Conservation (phyloP, 2,329 filamentous ascomycete genomes). For the Colletotrichum trifolii region DNA sequence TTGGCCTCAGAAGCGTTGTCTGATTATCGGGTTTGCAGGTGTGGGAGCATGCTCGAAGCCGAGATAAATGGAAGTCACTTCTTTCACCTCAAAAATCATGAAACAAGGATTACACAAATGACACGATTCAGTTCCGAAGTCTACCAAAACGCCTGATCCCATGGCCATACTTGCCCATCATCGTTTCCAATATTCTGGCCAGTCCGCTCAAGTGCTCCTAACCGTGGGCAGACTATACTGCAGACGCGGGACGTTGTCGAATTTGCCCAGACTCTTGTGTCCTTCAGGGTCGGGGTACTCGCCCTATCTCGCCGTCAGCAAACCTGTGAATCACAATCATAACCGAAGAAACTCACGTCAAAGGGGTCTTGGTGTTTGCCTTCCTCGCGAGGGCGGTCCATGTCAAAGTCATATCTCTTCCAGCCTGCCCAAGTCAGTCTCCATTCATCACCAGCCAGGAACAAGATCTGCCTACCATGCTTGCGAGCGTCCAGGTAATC, state of each 20-base stretch:
- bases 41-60: too few relatives aligned
- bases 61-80: too few relatives aligned
- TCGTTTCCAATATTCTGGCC: too few relatives aligned
- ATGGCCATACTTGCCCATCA: too few relatives aligned
- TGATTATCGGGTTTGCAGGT: too few relatives aligned
- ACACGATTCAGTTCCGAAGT: too few relatives aligned
- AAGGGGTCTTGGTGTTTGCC: constrained; percentile 28
- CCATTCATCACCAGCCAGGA: not conserved
- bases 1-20: too few relatives aligned
- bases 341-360: not conserved
- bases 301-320: not conserved
- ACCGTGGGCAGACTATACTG: constrained; percentile 23
- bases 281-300: constrained; percentile 27
- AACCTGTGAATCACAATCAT: not conserved
- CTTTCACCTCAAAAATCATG: too few relatives aligned
- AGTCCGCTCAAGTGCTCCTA: not conserved
- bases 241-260: constrained; percentile 25
- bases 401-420: constrained; percentile 44
- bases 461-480: constrained; percentile 32
- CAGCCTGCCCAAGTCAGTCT: constrained; percentile 32
- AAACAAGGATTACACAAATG: too few relatives aligned
- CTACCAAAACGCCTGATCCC: too few relatives aligned
- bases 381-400: constrained; percentile 37
- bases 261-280: constrained; percentile 29
- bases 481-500: constrained; percentile 45